Percentiles rank a stretch among this genome's conserved stretches.
These are phyloP conservation scores for Sungouiozyma intestinalis DNA, from an alignment of 805 yeast species.

Conservation along the genomic window DNA sequence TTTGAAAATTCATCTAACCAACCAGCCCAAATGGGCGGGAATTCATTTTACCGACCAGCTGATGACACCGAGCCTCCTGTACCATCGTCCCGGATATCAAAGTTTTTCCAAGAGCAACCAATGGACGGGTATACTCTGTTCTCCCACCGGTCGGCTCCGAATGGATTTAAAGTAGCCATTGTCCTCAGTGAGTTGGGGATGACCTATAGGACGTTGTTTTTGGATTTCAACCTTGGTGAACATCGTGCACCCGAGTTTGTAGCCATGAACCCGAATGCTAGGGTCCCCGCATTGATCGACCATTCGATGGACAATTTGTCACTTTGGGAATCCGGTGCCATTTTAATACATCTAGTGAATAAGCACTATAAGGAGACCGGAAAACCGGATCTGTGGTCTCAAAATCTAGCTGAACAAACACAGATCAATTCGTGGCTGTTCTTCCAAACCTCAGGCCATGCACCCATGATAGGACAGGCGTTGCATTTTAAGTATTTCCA, in stretches of 20 bases:
- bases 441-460: constrained; percentile 93
- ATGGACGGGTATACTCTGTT: constrained; percentile 73
- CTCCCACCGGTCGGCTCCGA: constrained; percentile 84
- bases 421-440: constrained; percentile 84
- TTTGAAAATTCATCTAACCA: constrained; percentile 1
- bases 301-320: constrained; percentile 72
- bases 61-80: constrained; percentile 10
- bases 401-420: constrained; percentile 65
- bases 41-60: not conserved
- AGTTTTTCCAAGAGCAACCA: constrained; percentile 69
- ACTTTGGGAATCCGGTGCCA: constrained; percentile 93
- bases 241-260: constrained; percentile 91
- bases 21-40: not conserved
- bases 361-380: constrained; percentile 50
- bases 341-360: constrained; percentile 70
- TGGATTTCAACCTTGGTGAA: constrained; percentile 82
- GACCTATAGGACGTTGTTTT: constrained; percentile 67
- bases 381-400: constrained; percentile 67
- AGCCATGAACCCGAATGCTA: constrained; percentile 87
- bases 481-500: constrained; percentile 89
- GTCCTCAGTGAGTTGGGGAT: constrained; percentile 74
- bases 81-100: constrained; percentile 48
- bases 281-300: constrained; percentile 90
- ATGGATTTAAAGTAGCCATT: constrained; percentile 92
- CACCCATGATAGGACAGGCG: constrained; percentile 97